phyloP scores from a whole-genome alignment of 345 rosid genomes.

The Arabidopsis arenosa region DNA sequence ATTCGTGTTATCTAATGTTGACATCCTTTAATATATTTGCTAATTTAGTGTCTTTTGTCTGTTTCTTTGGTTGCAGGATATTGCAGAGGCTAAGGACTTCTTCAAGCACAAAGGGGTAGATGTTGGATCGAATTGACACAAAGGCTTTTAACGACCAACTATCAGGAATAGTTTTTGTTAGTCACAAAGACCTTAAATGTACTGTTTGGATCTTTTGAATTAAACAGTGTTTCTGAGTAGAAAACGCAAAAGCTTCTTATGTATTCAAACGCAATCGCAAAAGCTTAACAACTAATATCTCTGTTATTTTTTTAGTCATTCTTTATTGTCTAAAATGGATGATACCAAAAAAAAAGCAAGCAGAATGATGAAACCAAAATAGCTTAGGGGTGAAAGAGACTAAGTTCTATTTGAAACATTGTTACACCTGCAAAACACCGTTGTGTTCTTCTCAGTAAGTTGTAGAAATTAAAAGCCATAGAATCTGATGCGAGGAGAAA shows the following conservation, averaged over 20 bases:
- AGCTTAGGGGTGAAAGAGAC: background rate
- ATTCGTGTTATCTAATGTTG: background rate
- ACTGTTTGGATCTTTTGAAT: background rate
- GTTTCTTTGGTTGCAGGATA: slow-evolving; percentile 56
- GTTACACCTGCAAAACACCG: slow-evolving; percentile 10
- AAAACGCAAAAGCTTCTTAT: slow-evolving; percentile 1
- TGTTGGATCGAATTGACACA: slow-evolving; percentile 55
- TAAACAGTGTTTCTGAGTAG: background rate
- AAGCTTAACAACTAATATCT: background rate
- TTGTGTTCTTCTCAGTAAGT: slow-evolving; percentile 14
- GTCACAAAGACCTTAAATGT: background rate
- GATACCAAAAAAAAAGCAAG: background rate
- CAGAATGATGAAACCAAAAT: background rate
- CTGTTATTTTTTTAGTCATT: background rate
- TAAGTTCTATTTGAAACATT: background rate
- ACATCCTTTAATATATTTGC: background rate
- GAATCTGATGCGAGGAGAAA: slow-evolving; percentile 1
- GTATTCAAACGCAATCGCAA: background rate
- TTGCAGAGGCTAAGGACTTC: slow-evolving; percentile 76
- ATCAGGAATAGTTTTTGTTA: slow-evolving; percentile 8
- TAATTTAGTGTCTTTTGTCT: background rate
- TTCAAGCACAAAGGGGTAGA: slow-evolving; percentile 72
- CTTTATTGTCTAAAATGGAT: slow-evolving; percentile 11
- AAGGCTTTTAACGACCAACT: background rate
- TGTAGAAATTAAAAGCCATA: slow-evolving; percentile 5